Percentiles rank a stretch among this genome's conserved stretches.
Evolutionary conservation across 2,329 filamentous ascomycete genomes (phyloP).

Genomic region (Lojkania enalia): DNA sequence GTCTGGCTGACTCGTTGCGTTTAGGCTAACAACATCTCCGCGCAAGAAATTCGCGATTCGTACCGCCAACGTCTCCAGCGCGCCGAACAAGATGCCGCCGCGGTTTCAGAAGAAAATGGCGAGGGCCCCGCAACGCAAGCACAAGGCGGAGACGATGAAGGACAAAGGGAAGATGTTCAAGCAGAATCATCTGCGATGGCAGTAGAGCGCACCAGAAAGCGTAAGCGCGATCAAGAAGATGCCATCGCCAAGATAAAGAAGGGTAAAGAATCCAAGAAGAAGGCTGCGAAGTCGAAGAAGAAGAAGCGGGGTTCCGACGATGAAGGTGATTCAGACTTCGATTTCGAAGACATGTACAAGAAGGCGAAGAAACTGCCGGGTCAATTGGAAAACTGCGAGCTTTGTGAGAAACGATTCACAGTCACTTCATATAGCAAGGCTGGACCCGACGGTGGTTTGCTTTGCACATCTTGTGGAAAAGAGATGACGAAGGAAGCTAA

Average conservation of each 20-base stretch:
- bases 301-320: conserved; percentile 36
- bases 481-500: conserved; percentile 70
- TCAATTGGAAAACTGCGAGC: conserved; percentile 85
- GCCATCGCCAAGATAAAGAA: conserved; percentile 47
- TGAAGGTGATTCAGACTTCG: conserved; percentile 44
- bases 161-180: conserved; percentile 27
- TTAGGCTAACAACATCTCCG: conserved; percentile 73
- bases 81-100: conserved; percentile 38
- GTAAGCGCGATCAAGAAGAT: conserved; percentile 60
- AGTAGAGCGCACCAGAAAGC: conserved; percentile 55
- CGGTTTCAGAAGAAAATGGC: conserved; percentile 40
- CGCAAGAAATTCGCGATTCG: conserved; percentile 63
- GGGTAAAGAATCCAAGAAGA: conserved; percentile 55
- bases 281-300: conserved; percentile 49
- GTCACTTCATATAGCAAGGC: conserved; percentile 87
- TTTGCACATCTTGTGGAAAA: conserved; percentile 81
- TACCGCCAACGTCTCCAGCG: conserved; percentile 58
- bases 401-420: conserved; percentile 85
- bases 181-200: conserved; percentile 46
- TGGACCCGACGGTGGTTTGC: conserved; percentile 80
- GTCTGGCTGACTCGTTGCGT: not conserved
- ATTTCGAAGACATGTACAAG: conserved; percentile 57
- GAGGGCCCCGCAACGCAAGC: conserved; percentile 37
- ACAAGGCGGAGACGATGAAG: conserved; percentile 41
- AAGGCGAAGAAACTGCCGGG: conserved; percentile 69